Evolutionary conservation across 768 basidiomycete species (phyloP), one percentile per base, ranked within the genome.

Genomic region (Ramaria sp.): DNA sequence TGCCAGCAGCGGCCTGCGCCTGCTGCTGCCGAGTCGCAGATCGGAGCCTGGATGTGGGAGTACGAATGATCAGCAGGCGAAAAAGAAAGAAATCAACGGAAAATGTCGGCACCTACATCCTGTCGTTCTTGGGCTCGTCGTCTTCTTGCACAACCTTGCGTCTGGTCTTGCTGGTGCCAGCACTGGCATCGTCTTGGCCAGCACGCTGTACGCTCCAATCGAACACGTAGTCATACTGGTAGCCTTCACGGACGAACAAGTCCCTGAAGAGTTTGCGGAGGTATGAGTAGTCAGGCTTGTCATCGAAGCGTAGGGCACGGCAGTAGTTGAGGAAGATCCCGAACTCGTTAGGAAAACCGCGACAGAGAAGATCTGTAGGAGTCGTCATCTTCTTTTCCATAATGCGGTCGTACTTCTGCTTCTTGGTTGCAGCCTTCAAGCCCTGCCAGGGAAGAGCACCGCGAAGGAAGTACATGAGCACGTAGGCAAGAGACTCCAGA

Each of bases 331-430:
- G 76, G 81, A 97, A 98, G 64, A 98, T 96, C 42, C 93, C 95
- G 62, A 98, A 96, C 75, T 99, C 96, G 76, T 93, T 94, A 60
- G 96, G 95, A 82, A 96, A 98, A n/a, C 91, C 93, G 63, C 95
- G 93, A 77, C 95, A 98, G 30, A 99, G 83, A 58, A 95, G 78
- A 69, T 98, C 93, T 51, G 91, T 94, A 13, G 93, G 91, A 0
- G 93, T 96, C 38, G 96, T 97, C 93, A 99, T 98, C 83, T 99
- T 99, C 83, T 99, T 99, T 76, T 99, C 96, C 96, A 99, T 99
- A 76, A 99, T 99, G 59, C 96, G 87, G 73, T 98, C 96, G 72
- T 98, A 98, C 77, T 99, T 99, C 80, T 99, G 96, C 83, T 99
- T 99, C 91, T 99, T 99, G 59, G 96, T 99, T 41, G 95, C 95